Base-by-base conservation (phyloP, 257 asterid genomes). In the Solanum pimpinellifolium region DNA sequence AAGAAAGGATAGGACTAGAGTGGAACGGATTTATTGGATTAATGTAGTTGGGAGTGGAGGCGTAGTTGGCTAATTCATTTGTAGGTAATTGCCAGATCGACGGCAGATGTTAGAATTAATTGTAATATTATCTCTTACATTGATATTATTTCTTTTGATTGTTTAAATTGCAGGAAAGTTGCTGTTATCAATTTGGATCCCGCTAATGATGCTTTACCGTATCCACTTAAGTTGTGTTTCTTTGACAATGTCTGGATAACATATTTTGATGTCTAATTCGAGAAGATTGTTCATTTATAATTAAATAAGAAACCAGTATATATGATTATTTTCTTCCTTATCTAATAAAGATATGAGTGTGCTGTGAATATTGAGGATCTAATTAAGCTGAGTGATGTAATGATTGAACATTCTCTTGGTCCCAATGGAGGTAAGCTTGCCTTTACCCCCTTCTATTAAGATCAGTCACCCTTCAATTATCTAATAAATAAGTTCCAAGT, bases 361-460 rank as follows among this genome's bases (percentile, higher is more conserved):
- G 93, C 98, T 88, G 91, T 97, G 88, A 97, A 97, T 90, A 91
- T 97, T 62, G 99, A 93, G 95, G 99, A 96, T 77, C 94, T 97
- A 76, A 89, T 97, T 75, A 97, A 95, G 92, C 98, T 97, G 74
- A 88, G 89, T 86, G 99, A 96, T 93, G 98, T 96, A 46, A 95
- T 97, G 99, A 86, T 75, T 87, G 99, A 97, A 92, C 99, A 97
- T 87, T 92, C 96, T 46, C 99, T 97, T 85, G 99, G 99, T 89
- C 99, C 99, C 25, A 96, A 97, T 87, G 99, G 99, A 89, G 99
- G 99, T 97, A 90, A 90, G 90, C 10, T 86, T 86, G 47, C 87
- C 31, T 75, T 88, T 44, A 20, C 74, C 3, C 73, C 21, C 73
- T 73, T 73, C 35, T 42, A 65, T 23, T 41, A 2, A 41, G 46